These are phyloP conservation scores for Talaromyces sp. DNA, from an alignment of 2,329 filamentous ascomycete species.

Conservation along the genomic window DNA sequence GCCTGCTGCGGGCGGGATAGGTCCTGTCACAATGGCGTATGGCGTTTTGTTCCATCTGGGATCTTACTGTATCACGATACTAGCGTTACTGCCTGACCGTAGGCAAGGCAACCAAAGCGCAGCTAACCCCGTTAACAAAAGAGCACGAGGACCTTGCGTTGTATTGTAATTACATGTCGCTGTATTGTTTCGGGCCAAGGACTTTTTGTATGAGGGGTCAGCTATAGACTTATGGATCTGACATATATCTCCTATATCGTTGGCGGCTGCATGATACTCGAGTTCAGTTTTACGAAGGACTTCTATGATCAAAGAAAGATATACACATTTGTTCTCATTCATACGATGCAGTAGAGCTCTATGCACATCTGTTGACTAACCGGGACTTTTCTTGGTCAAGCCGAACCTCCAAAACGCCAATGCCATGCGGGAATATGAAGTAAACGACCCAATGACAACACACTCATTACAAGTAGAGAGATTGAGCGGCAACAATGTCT, in stretches of 20 bases:
- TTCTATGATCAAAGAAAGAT: background rate
- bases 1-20: background rate
- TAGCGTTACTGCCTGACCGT: background rate
- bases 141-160: conserved; percentile 2
- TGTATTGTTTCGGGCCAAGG: background rate
- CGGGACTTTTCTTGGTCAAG: conserved; percentile 4
- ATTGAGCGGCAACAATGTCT: conserved; percentile 93
- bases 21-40: background rate
- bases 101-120: conserved; percentile 2
- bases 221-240: background rate
- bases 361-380: background rate
- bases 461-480: conserved; percentile 71
- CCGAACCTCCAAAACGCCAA: conserved; percentile 3
- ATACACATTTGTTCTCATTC: background rate
- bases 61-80: background rate
- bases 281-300: background rate
- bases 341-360: background rate
- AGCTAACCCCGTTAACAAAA: conserved; percentile 5
- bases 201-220: conserved; percentile 1
- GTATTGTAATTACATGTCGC: conserved; percentile 4
- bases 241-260: background rate
- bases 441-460: conserved; percentile 17
- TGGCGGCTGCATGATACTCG: background rate
- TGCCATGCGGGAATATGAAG: conserved; percentile 14
- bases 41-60: background rate